These are phyloP conservation scores for Botrytis elliptica DNA, from an alignment of 2,329 filamentous ascomycete species.

Conservation along the genomic window DNA sequence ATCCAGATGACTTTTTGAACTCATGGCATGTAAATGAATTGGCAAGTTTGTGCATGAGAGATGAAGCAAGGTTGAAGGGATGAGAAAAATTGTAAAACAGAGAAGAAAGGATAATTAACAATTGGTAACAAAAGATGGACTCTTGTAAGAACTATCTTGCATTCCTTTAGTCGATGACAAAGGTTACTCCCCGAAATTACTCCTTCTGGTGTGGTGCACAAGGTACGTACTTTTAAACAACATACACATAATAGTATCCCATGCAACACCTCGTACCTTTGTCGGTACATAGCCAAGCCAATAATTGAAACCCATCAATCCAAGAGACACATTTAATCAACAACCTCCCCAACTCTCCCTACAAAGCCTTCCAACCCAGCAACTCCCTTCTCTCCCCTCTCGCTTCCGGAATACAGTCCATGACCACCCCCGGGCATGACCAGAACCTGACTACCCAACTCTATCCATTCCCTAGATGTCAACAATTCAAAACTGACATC, in stretches of 20 bases:
- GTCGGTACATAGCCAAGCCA: not conserved
- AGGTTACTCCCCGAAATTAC: not conserved
- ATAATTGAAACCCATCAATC: not conserved
- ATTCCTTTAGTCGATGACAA: not conserved
- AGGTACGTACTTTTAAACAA: not conserved
- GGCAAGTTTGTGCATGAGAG: no score
- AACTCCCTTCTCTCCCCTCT: conserved; percentile 51
- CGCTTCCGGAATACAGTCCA: conserved; percentile 55
- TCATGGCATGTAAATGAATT: no score
- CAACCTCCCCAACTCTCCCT: conserved; percentile 63
- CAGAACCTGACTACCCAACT: conserved; percentile 67
- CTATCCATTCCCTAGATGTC: conserved; percentile 69
- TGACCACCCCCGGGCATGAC: conserved; percentile 70
- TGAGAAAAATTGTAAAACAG: no score
- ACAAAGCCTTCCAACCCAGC: conserved; percentile 70
- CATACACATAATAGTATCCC: not conserved
- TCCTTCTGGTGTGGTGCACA: not conserved
- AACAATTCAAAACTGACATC: conserved; percentile 68
- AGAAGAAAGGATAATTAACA: no score
- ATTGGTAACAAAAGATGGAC: no score
- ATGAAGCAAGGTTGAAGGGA: no score
- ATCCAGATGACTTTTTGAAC: no score
- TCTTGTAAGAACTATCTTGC: not conserved
- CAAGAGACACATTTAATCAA: conserved; percentile 47
- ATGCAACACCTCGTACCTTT: not conserved